Evolutionary conservation across 768 basidiomycete species (phyloP).

Genomic region (Sporobolomyces phaffii): DNA sequence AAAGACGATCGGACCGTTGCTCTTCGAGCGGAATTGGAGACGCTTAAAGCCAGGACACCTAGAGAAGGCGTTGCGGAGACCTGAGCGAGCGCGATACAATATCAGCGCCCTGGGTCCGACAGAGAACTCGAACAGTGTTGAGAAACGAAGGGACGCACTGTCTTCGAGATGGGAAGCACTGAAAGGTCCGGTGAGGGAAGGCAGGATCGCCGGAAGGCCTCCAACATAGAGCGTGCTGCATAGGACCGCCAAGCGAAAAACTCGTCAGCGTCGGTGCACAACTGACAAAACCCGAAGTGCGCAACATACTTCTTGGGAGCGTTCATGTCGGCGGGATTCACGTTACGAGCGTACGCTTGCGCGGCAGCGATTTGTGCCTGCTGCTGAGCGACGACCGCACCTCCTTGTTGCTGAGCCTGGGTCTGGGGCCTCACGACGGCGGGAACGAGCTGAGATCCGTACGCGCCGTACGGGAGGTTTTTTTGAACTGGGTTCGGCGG

Average conservation of each 20-base stretch:
- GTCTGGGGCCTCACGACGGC: conserved; percentile 11
- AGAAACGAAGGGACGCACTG: conserved; percentile 44
- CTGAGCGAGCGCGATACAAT: conserved; percentile 4
- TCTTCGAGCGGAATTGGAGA: conserved; percentile 90
- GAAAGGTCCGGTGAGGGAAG: conserved; percentile 50
- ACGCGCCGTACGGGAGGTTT: background rate
- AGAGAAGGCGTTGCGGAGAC: conserved; percentile 70
- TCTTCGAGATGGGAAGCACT: conserved; percentile 81
- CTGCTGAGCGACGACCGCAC: background rate
- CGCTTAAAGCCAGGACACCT: conserved; percentile 78
- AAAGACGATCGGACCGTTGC: conserved; percentile 98
- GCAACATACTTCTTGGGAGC: conserved; percentile 37
- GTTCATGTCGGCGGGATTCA: conserved; percentile 40
- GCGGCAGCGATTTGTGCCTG: background rate
- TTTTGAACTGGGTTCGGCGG: background rate
- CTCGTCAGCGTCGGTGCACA: background rate
- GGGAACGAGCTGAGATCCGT: background rate
- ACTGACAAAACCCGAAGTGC: background rate
- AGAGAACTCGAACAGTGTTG: background rate
- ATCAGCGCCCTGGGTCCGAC: no score
- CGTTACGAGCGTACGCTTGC: conserved; percentile 20
- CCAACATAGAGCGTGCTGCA: conserved; percentile 93
- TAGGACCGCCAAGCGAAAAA: no score
- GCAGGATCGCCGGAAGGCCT: conserved; percentile 66
- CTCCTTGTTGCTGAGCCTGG: conserved; percentile 2